These are phyloP conservation scores for Zhuliangozyma parablackwelliae DNA, from an alignment of 1,139 yeast species.

Conservation along the genomic window DNA sequence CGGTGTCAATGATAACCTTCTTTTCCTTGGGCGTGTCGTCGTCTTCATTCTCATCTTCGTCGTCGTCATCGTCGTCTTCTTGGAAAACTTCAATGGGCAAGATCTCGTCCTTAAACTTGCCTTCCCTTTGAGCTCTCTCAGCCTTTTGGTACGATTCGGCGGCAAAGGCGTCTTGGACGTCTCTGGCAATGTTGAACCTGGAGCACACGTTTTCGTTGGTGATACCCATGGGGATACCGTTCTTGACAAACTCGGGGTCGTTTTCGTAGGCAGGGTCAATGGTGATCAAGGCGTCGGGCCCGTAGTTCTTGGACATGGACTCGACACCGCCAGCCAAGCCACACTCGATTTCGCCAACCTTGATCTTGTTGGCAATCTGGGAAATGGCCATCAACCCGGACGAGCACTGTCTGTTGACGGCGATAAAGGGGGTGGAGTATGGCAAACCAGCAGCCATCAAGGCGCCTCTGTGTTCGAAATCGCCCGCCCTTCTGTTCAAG, in stretches of 20 bases:
- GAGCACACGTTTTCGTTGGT: constrained; percentile 21
- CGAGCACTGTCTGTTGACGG: constrained; percentile 40
- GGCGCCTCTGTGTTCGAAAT: constrained; percentile 78
- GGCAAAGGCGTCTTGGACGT: constrained; percentile 50
- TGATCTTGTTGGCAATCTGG: constrained; percentile 28
- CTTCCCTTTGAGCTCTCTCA: constrained; percentile 27
- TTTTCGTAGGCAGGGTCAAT: constrained; percentile 16
- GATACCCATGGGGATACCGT: constrained; percentile 69
- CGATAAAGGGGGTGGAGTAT: constrained; percentile 28
- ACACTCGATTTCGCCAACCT: constrained; percentile 27
- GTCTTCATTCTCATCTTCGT: constrained; percentile 10
- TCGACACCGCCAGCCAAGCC: constrained; percentile 44
- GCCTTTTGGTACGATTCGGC: constrained; percentile 33
- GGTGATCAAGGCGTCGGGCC: constrained; percentile 27
- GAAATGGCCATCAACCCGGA: constrained; percentile 38
- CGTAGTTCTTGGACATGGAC: constrained; percentile 38
- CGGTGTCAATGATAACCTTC: constrained; percentile 15
- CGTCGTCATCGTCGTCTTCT: constrained; percentile 17
- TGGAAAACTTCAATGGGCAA: constrained; percentile 29
- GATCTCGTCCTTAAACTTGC: constrained; percentile 34
- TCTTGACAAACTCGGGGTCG: constrained; percentile 17
- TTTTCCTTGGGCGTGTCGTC: constrained; percentile 17
- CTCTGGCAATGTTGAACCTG: constrained; percentile 55
- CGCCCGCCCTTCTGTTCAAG: constrained; percentile 79
- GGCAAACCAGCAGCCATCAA: constrained; percentile 33